Evolutionary conservation across 805 yeast species (phyloP), one percentile per base, ranked within the genome.

Genomic region (Teunomyces barrocoloradensis): DNA sequence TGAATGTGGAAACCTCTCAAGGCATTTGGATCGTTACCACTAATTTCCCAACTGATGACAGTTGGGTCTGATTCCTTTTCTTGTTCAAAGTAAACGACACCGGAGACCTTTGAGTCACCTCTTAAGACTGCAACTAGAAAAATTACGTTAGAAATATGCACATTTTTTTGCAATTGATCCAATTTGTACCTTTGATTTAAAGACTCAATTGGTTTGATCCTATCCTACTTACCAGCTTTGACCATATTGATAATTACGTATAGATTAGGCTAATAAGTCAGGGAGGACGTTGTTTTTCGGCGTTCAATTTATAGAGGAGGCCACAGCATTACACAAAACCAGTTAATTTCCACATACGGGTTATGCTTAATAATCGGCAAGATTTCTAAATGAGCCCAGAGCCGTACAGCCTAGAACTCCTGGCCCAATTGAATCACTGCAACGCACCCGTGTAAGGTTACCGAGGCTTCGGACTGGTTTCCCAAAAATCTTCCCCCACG

Each of bases 1-100:
- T 94, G 99, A 66, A 94, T 77, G 80, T 94, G 99, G 96, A 94
- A 92, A 45, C 99, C 99, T 74, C 96, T 85, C 67, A 79, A 75
- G 44, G 96, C 92, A 63, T 88, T 85, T 52, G 97, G 77, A 56
- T 82, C 84, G 73, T 90, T 89, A 69, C 99, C 99, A 49, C 81
- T 63, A 66, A 94, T 87, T 63, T 92, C 95, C 84, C 89, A 94
- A 18, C 90, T 59, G 59, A 94, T 79, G 41, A 89, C 85, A 64
- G 96, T 89, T 70, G 96, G 95, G 33, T 80, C 90, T 46, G 76
- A 63, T 69, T 87, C 97, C 43, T 86, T 63, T 43, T 74, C 57
- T 79, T 94, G 99, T 73, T 87, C 95, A 65, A 94, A 92, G 57
- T 80, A 72, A 59, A 94, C 97, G 55, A 79, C 73, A 67, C 99